These are phyloP conservation scores for Suhomyces bribrorum DNA, from an alignment of 1,139 yeast genomes.

Conservation along the genomic window DNA sequence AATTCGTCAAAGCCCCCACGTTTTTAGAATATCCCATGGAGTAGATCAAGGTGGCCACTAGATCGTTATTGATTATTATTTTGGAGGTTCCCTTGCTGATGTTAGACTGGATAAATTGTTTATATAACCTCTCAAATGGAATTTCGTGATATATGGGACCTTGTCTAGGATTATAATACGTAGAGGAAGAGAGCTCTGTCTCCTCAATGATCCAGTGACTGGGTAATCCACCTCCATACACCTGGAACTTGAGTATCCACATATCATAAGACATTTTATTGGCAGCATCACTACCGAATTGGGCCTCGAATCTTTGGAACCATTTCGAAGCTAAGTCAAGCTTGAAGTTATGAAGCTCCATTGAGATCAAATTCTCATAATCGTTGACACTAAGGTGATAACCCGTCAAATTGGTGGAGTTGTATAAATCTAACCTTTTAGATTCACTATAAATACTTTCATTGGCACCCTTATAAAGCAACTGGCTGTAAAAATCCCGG, in stretches of 20 bases:
- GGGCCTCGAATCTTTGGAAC: slow-evolving; percentile 36
- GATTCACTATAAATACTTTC: slow-evolving; percentile 25
- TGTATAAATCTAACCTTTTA: slow-evolving; percentile 23
- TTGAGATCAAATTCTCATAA: slow-evolving; percentile 39
- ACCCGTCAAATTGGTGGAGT: slow-evolving; percentile 22
- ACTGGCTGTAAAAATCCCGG: slow-evolving; percentile 30
- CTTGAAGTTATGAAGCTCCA: slow-evolving; percentile 39
- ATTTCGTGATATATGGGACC: slow-evolving; percentile 20
- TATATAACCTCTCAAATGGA: slow-evolving; percentile 25
- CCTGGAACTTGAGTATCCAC: slow-evolving; percentile 40
- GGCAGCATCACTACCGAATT: slow-evolving; percentile 20
- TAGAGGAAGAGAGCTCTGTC: slow-evolving; percentile 22
- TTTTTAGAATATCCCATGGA: slow-evolving; percentile 36
- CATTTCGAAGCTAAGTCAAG: slow-evolving; percentile 44
- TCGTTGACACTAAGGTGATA: slow-evolving; percentile 29
- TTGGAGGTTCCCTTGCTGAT: slow-evolving; percentile 13
- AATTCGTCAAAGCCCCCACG: slow-evolving; percentile 26
- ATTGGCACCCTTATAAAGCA: slow-evolving; percentile 23
- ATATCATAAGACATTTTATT: slow-evolving; percentile 30
- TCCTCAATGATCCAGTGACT: slow-evolving; percentile 31
- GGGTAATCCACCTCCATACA: slow-evolving; percentile 38
- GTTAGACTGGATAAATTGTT: slow-evolving; percentile 22
- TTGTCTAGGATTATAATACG: slow-evolving; percentile 22
- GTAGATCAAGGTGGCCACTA: slow-evolving; percentile 31
- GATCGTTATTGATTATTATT: slow-evolving; percentile 23